A percentile compares a stretch with the other conserved stretches of the same genome.
Evolutionary conservation across 495 filamentous ascomycete species (phyloP).

Genomic region (Penicillium cataractarum): DNA sequence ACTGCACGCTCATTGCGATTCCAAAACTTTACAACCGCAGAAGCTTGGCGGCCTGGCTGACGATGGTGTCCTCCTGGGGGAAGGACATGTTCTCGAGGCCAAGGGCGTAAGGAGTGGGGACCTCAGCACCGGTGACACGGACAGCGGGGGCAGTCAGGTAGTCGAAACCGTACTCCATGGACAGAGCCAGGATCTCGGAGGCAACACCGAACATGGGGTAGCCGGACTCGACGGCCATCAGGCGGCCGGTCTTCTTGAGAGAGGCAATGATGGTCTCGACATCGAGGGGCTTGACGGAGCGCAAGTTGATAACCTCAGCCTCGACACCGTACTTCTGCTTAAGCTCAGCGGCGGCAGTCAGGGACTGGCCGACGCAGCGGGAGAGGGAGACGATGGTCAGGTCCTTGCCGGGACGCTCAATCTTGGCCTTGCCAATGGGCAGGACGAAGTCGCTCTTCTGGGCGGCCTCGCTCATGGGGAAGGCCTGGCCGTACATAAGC

Average conservation of each 20-base stretch:
- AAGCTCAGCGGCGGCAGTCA: conserved; percentile 82
- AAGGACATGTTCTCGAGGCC: conserved; percentile 90
- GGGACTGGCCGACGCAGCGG: conserved; percentile 90
- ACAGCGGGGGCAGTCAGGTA: conserved; percentile 92
- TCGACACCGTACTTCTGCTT: conserved; percentile 97
- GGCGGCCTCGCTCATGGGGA: conserved; percentile 94
- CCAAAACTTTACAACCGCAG: conserved; percentile 65
- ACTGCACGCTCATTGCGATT: conserved; percentile 23
- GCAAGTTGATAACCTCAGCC: conserved; percentile 95
- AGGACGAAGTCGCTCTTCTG: conserved; percentile 95
- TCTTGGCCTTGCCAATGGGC: conserved; percentile 97
- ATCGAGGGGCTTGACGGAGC: conserved; percentile 94
- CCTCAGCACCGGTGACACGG: conserved; percentile 92
- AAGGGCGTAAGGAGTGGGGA: conserved; percentile 89
- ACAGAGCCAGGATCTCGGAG: conserved; percentile 87
- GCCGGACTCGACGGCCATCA: conserved; percentile 92
- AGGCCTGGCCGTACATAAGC: conserved; percentile 88
- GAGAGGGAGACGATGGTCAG: conserved; percentile 93
- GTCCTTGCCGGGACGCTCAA: conserved; percentile 94
- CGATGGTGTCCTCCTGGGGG: conserved; percentile 83
- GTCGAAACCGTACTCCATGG: conserved; percentile 98
- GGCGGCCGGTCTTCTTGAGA: conserved; percentile 94
- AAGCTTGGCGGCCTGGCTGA: conserved; percentile 79
- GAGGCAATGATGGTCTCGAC: conserved; percentile 93
- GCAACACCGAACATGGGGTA: conserved; percentile 93